Evolutionary conservation across 306 rosid genomes (phyloP).

Genomic region (Urtica urens): DNA sequence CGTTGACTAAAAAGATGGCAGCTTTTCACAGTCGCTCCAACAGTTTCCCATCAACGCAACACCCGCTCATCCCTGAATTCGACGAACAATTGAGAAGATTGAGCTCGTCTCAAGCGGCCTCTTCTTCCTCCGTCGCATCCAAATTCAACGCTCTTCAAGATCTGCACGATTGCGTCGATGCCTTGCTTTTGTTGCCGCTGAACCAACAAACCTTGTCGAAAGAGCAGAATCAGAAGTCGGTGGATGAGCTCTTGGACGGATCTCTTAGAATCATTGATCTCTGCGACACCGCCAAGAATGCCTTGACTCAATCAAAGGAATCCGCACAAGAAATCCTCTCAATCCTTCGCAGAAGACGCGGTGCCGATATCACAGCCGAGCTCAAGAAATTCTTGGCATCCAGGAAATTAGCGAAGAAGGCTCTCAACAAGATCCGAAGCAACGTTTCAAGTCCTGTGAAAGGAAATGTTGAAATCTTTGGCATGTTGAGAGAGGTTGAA

Average conservation of each 20-base stretch:
- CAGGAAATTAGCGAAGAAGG: conserved; percentile 22
- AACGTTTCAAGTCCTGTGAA: not conserved
- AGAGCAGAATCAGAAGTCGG: conserved; percentile 13
- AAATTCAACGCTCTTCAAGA: conserved; percentile 27
- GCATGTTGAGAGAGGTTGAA: conserved; percentile 22
- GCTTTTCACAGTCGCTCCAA: conserved; percentile 28
- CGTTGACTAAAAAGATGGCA: not conserved
- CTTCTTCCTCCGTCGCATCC: conserved; percentile 15
- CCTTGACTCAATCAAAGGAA: conserved; percentile 17
- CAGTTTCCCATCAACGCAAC: conserved; percentile 35
- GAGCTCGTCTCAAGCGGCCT: conserved; percentile 11
- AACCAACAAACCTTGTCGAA: conserved; percentile 24
- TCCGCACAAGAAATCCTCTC: conserved; percentile 14
- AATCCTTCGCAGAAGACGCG: conserved; percentile 14
- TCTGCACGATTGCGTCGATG: conserved; percentile 27
- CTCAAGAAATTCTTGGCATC: conserved; percentile 11
- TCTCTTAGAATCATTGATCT: conserved; percentile 24
- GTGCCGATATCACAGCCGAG: conserved; percentile 13
- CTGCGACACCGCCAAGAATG: conserved; percentile 18
- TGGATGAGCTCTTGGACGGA: conserved; percentile 26
- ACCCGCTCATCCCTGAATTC: conserved; percentile 24
- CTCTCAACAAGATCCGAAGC: conserved; percentile 6
- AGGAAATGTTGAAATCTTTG: conserved; percentile 10
- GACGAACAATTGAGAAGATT: conserved; percentile 28
- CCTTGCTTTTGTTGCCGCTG: conserved; percentile 22